Percentiles rank a stretch among this genome's conserved stretches.
Conservation (phyloP, 2,329 filamentous ascomycete genomes). For the Paecilomyces variotii region DNA sequence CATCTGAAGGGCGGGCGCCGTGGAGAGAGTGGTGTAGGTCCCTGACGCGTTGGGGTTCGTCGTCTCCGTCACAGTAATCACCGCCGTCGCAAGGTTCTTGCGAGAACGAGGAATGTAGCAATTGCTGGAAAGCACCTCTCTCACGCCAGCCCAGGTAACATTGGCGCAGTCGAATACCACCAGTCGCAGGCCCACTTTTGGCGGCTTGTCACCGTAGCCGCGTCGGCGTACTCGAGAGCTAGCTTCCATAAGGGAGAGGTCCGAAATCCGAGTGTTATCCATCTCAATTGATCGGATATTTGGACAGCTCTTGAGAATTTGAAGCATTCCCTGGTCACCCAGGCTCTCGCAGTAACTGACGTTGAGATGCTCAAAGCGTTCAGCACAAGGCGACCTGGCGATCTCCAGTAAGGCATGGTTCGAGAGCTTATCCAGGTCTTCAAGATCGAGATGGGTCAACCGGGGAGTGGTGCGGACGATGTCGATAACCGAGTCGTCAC, state of each 20-base stretch:
- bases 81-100: conserved; percentile 17
- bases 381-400: conserved; percentile 66
- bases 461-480: conserved; percentile 67
- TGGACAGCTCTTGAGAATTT: conserved; percentile 67
- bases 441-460: conserved; percentile 80
- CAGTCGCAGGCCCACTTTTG: conserved; percentile 60
- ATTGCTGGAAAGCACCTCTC: conserved; percentile 79
- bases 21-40: conserved; percentile 18
- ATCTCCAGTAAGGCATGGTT: conserved; percentile 68
- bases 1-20: conserved; percentile 14
- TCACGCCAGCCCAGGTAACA: conserved; percentile 85
- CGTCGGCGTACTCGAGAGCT: conserved; percentile 68
- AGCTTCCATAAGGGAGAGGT: conserved; percentile 77
- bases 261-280: conserved; percentile 88
- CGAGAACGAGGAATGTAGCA: conserved; percentile 57
- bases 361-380: conserved; percentile 67
- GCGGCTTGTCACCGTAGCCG: conserved; percentile 42
- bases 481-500: conserved; percentile 62
- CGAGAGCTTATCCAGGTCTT: conserved; percentile 71
- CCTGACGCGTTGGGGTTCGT: conserved; percentile 9
- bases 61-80: conserved; percentile 27
- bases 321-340: conserved; percentile 75
- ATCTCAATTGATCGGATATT: conserved; percentile 66
- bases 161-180: conserved; percentile 88
- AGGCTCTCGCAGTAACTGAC: conserved; percentile 85